These are phyloP conservation scores for Phymatotrichopsis omnivora DNA, from an alignment of 2,329 filamentous ascomycete genomes.

Conservation along the genomic window DNA sequence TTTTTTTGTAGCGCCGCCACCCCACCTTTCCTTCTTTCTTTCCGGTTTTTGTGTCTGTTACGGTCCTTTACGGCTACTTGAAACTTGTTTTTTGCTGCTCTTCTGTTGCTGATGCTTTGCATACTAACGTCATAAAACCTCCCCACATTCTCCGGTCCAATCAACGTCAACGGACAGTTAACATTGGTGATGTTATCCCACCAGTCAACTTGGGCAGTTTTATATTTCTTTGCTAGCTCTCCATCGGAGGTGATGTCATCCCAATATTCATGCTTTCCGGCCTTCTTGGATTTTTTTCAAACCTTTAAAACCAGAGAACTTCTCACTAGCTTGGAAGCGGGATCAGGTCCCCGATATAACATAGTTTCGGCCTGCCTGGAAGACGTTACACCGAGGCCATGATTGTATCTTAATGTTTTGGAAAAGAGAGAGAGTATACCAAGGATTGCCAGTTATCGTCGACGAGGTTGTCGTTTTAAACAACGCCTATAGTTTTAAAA, in stretches of 20 bases:
- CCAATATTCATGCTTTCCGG: constrained; percentile 62
- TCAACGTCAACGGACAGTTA: constrained; percentile 58
- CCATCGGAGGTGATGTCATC: constrained; percentile 70
- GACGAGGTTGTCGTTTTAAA: constrained; percentile 40
- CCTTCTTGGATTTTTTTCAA: constrained; percentile 55
- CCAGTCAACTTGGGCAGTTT: constrained; percentile 52
- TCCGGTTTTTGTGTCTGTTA: too few species aligned
- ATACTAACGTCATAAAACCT: constrained; percentile 77
- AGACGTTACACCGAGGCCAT: too few species aligned
- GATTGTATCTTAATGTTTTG: background rate
- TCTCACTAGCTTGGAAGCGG: constrained; percentile 74
- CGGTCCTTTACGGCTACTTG: too few species aligned
- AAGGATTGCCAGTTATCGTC: constrained; percentile 95
- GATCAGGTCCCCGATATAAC: constrained; percentile 53
- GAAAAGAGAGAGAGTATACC: constrained; percentile 30
- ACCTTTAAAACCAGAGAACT: constrained; percentile 73
- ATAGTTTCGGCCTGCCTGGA: constrained; percentile 45
- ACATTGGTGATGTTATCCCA: constrained; percentile 47
- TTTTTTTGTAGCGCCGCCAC: too few species aligned
- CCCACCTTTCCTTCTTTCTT: too few species aligned
- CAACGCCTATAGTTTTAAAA: background rate
- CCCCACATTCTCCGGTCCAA: constrained; percentile 62
- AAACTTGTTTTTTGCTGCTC: too few species aligned
- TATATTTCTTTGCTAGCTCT: constrained; percentile 65
- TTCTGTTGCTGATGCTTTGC: too few species aligned